Conservation (phyloP, 2,329 filamentous ascomycete species). For the Aspergillus sp. region DNA sequence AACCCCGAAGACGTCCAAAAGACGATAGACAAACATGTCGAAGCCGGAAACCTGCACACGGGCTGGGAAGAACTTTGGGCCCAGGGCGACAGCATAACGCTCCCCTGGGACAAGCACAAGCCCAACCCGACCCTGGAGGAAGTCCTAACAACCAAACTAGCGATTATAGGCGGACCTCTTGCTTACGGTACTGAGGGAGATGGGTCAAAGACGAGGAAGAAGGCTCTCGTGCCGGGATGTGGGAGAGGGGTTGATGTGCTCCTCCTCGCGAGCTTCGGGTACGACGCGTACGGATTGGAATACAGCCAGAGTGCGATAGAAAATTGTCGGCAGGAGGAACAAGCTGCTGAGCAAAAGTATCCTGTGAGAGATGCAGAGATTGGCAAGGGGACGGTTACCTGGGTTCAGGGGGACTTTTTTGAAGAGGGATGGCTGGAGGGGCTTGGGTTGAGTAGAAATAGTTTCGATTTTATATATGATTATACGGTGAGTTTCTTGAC, state of each 20-base stretch:
- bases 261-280: slow-evolving; percentile 74
- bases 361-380: slow-evolving; percentile 10
- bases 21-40: slow-evolving; percentile 12
- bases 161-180: slow-evolving; percentile 43
- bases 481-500: slow-evolving; percentile 57
- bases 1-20: slow-evolving; percentile 10
- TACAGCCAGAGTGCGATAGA: slow-evolving; percentile 18
- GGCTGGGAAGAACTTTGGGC: slow-evolving; percentile 64
- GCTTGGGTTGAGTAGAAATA: slow-evolving; percentile 2
- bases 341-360: slow-evolving; percentile 5
- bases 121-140: slow-evolving; percentile 65
- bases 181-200: slow-evolving; percentile 23
- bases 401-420: slow-evolving; percentile 61
- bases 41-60: slow-evolving; percentile 23
- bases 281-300: slow-evolving; percentile 77
- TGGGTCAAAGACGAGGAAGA: slow-evolving; percentile 44
- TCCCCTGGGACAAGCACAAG: slow-evolving; percentile 64
- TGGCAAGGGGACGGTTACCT: slow-evolving; percentile 55
- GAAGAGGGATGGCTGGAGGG: slow-evolving; percentile 16
- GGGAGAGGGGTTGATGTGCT: slow-evolving; percentile 81
- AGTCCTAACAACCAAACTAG: slow-evolving; percentile 46
- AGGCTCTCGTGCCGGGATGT: slow-evolving; percentile 78
- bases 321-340: slow-evolving; percentile 2
- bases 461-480: slow-evolving; percentile 28
- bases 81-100: slow-evolving; percentile 46